These are phyloP conservation scores for Paecilomyces dactylethromorphus DNA, from an alignment of 2,329 filamentous ascomycete species.

Conservation along the genomic window DNA sequence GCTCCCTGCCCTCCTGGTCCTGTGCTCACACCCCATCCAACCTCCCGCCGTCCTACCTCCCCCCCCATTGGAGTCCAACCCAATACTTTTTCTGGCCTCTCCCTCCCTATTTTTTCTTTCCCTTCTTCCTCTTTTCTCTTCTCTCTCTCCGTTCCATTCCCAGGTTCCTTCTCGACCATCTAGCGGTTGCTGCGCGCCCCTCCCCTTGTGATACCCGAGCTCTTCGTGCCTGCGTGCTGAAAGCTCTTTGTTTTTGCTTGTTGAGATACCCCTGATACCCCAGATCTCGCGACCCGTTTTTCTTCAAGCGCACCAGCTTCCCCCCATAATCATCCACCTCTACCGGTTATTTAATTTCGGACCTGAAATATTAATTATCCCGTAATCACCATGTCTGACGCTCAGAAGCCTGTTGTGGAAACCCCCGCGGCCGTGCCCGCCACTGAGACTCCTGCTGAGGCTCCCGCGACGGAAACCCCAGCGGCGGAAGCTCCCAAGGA, in stretches of 20 bases:
- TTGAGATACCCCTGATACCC: constrained; percentile 25
- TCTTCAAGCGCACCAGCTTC: constrained; percentile 1
- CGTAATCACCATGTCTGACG: constrained; percentile 60
- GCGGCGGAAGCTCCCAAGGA: constrained; percentile 21
- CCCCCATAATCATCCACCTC: constrained; percentile 2
- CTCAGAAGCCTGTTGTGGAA: constrained; percentile 64
- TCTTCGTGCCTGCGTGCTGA: constrained; percentile 24
- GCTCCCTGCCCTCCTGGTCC: constrained; percentile 15
- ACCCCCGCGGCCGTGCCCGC: constrained; percentile 29
- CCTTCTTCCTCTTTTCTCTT: constrained; percentile 8
- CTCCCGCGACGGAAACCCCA: constrained; percentile 27
- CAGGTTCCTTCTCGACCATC: constrained; percentile 1
- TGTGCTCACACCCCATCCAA: constrained; percentile 13
- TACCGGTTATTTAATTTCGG: neutral
- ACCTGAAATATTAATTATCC: constrained; percentile 10
- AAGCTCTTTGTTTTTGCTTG: constrained; percentile 17
- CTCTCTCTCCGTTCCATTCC: constrained; percentile 1
- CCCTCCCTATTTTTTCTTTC: constrained; percentile 11
- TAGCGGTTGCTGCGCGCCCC: constrained; percentile 6
- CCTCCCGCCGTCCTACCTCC: constrained; percentile 9
- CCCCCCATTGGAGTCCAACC: neutral
- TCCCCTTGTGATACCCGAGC: constrained; percentile 31
- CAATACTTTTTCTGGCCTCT: constrained; percentile 8
- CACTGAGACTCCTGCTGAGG: constrained; percentile 23
- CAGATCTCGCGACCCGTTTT: constrained; percentile 3